phyloP scores from a whole-genome alignment of 2,329 filamentous ascomycete species.

The Aphanoascus verrucosus region DNA sequence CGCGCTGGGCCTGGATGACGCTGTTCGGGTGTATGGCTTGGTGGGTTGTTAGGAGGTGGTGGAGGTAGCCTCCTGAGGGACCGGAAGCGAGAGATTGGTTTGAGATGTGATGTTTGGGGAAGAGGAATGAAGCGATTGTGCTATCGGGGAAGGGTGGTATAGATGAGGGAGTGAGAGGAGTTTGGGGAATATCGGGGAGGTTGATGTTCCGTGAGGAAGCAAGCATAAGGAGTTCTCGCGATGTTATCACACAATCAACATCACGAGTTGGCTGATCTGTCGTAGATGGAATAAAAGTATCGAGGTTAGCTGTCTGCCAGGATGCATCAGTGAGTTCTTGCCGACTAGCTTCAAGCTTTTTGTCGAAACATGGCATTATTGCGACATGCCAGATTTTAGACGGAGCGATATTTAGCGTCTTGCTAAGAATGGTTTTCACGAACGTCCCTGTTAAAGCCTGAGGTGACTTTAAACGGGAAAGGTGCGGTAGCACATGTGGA shows the following conservation, averaged over 20 bases:
- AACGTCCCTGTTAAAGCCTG: conserved; percentile 86
- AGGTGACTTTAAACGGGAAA: conserved; percentile 85
- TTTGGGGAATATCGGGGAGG: conserved; percentile 60
- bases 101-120: conserved; percentile 40
- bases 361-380: conserved; percentile 98
- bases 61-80: conserved; percentile 77
- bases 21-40: conserved; percentile 62
- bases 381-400: conserved; percentile 87
- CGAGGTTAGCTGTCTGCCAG: conserved; percentile 44
- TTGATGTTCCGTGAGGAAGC: conserved; percentile 68
- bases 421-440: conserved; percentile 74
- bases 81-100: conserved; percentile 50
- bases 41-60: conserved; percentile 69
- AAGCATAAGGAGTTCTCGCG: conserved; percentile 84
- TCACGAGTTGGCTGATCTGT: conserved; percentile 53
- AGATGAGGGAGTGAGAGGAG: conserved; percentile 39
- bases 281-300: conserved; percentile 28
- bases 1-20: conserved; percentile 57
- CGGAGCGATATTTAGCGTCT: conserved; percentile 58
- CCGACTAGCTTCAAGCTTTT: conserved; percentile 91
- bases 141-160: conserved; percentile 60
- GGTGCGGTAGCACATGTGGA: conserved; percentile 78
- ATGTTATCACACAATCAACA: conserved; percentile 96
- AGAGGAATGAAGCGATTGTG: conserved; percentile 61
- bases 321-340: conserved; percentile 76